Percentiles rank a stretch among this genome's conserved stretches.
Evolutionary conservation across 805 yeast genomes (phyloP).

Genomic region (Sugiyamaella boreocaroliniensis): DNA sequence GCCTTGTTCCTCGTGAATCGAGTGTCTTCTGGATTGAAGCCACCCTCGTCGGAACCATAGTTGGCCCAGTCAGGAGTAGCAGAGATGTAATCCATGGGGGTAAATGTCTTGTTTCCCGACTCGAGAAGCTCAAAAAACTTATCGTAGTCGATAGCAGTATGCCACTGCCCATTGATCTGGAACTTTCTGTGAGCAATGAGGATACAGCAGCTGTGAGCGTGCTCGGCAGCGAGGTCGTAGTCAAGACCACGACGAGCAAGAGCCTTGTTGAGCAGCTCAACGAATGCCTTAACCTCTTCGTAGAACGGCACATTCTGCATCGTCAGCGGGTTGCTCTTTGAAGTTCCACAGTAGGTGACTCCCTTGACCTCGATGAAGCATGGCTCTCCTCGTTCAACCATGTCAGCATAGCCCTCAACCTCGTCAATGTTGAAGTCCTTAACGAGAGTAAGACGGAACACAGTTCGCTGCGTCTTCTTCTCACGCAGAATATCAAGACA

Average conservation of each 20-base stretch:
- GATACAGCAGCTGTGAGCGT: conserved; percentile 91
- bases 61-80: conserved; percentile 89
- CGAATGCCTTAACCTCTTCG: conserved; percentile 80
- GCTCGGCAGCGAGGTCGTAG: conserved; percentile 88
- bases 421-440: conserved; percentile 89
- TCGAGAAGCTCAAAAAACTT: conserved; percentile 65
- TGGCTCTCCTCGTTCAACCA: conserved; percentile 75
- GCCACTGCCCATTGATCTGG: conserved; percentile 67
- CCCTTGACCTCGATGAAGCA: conserved; percentile 90
- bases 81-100: conserved; percentile 70
- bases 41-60: conserved; percentile 79
- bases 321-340: conserved; percentile 83
- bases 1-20: conserved; percentile 48
- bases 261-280: conserved; percentile 52
- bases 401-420: conserved; percentile 73
- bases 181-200: conserved; percentile 72
- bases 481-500: conserved; percentile 75
- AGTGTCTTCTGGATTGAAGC: conserved; percentile 82
- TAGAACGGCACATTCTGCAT: conserved; percentile 95
- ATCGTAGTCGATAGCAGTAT: conserved; percentile 80
- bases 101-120: conserved; percentile 53
- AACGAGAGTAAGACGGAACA: conserved; percentile 80
- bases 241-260: conserved; percentile 58
- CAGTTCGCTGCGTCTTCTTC: conserved; percentile 82
- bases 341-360: conserved; percentile 91